These are phyloP conservation scores for Chlorella sp. DNA, from an alignment of 139 green algal genomes.

Conservation along the genomic window DNA sequence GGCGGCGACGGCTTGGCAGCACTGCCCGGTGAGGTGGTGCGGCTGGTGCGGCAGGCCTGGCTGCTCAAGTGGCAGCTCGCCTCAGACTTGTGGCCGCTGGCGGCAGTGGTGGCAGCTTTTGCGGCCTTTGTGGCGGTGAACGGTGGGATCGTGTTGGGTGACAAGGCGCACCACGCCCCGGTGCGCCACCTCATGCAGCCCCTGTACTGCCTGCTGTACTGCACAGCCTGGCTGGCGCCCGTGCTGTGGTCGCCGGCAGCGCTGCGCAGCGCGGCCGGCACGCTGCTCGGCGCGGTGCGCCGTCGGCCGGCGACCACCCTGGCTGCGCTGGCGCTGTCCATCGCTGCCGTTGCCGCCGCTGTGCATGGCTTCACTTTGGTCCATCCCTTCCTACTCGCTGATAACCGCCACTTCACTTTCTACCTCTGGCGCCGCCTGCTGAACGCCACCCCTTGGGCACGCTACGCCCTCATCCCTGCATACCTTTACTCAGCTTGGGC, in stretches of 20 bases:
- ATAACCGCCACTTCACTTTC: conserved; percentile 97
- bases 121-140: conserved; percentile 84
- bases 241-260: conserved; percentile 16
- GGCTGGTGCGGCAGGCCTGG: conserved; percentile 5
- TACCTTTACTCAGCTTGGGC: conserved; percentile 54
- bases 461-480: conserved; percentile 60
- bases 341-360: neutral
- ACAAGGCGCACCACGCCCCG: conserved; percentile 76
- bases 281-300: neutral
- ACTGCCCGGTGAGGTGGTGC: neutral
- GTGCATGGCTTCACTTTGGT: conserved; percentile 60
- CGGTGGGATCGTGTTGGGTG: conserved; percentile 86
- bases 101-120: conserved; percentile 68
- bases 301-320: neutral
- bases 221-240: conserved; percentile 49
- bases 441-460: neutral
- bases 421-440: conserved; percentile 88
- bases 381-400: conserved; percentile 93
- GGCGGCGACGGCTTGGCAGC: neutral
- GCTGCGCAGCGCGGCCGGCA: neutral
- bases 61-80: conserved; percentile 35
- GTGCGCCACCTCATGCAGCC: conserved; percentile 79
- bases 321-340: neutral
- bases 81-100: conserved; percentile 51
- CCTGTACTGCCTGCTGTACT: conserved; percentile 84